Base-by-base conservation (phyloP, 345 rosid species). In the Arabidopsis suecica region DNA sequence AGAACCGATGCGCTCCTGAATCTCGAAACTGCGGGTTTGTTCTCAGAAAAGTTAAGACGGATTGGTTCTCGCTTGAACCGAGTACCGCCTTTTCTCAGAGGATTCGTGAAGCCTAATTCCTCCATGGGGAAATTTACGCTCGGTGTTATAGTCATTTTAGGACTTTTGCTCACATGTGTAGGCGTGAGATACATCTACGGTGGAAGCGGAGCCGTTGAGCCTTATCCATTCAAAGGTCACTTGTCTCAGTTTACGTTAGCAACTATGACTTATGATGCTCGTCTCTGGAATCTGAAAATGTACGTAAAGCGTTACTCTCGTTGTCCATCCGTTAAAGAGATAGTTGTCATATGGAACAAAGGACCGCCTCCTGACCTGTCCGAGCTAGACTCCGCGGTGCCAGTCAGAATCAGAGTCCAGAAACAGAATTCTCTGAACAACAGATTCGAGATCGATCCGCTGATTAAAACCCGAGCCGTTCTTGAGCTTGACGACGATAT, bases 401-500 rank as follows among this genome's bases (percentile, higher is more conserved):
- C 98, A 9, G 76, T 95, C n/a, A 83, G 98, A 83, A 87, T 93
- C 81, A 73, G 99, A 82, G 79, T 86, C 1, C 96, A 95, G 84
- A 77, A 79, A 3, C 61, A 45, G 40, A 95, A 95, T 61, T 93
- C 99, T 0, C 77, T 95, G 10, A 95, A 93, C 76, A 95, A 95
- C 68, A 91, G 98, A 23, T 95, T 95, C 82, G 88, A 83, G 74
- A 71, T 82, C 12, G 99, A 95, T 81, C 79, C 90, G 0, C 33
- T 81, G 54, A 91, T 95, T 4, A 86, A 80, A 57, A 95, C 97
- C 2, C 80, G 93, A 4, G 97, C 87, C 5, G 91, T 95, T 78
- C 97, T 95, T 1, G 97, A 93, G 81, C 96, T 95, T 45, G 99
- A 95, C 9, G 99, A 95, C 23, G 99, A 95, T 73, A 95, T 95